phyloP scores from a whole-genome alignment of 1,284 basidiomycete genomes.

The Albatrellus sp. region DNA sequence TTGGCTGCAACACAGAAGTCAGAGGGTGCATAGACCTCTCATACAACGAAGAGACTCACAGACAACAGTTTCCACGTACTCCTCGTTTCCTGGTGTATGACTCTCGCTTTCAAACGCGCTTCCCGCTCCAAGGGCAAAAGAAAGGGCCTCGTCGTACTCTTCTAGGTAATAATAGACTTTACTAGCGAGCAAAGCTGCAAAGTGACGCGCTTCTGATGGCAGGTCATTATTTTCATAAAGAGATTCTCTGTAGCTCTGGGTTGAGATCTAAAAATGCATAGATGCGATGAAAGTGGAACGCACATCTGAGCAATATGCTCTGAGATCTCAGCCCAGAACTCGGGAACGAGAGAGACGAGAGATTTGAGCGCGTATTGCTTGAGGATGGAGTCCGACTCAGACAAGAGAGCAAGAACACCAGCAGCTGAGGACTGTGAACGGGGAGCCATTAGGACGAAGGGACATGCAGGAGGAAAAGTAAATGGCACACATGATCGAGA shows the following conservation, averaged over 20 bases:
- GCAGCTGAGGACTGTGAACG: slow-evolving; percentile 70
- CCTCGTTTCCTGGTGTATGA: slow-evolving; percentile 50
- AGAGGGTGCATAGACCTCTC: background rate
- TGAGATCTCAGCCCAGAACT: slow-evolving; percentile 97
- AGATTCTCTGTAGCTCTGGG: slow-evolving; percentile 52
- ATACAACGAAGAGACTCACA: slow-evolving; percentile 40
- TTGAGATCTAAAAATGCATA: slow-evolving; percentile 8
- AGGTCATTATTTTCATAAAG: slow-evolving; percentile 78
- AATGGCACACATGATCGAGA: slow-evolving; percentile 7
- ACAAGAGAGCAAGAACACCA: slow-evolving; percentile 81
- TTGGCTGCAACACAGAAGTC: slow-evolving; percentile 45
- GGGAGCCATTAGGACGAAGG: slow-evolving; percentile 35
- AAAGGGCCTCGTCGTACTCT: slow-evolving; percentile 86
- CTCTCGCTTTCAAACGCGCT: slow-evolving; percentile 72
- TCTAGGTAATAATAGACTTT: slow-evolving; percentile 95
- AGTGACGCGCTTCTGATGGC: slow-evolving; percentile 56
- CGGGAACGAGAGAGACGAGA: slow-evolving; percentile 73
- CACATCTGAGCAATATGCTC: slow-evolving; percentile 86
- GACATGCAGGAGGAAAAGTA: slow-evolving; percentile 1
- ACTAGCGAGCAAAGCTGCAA: slow-evolving; percentile 82
- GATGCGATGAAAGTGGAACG: slow-evolving; percentile 21
- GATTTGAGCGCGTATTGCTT: slow-evolving; percentile 83
- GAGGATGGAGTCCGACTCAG: slow-evolving; percentile 77
- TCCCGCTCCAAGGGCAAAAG: slow-evolving; percentile 87
- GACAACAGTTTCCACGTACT: slow-evolving; percentile 89